phyloP scores from a whole-genome alignment of 805 yeast species.

The Alloascoidea africana region DNA sequence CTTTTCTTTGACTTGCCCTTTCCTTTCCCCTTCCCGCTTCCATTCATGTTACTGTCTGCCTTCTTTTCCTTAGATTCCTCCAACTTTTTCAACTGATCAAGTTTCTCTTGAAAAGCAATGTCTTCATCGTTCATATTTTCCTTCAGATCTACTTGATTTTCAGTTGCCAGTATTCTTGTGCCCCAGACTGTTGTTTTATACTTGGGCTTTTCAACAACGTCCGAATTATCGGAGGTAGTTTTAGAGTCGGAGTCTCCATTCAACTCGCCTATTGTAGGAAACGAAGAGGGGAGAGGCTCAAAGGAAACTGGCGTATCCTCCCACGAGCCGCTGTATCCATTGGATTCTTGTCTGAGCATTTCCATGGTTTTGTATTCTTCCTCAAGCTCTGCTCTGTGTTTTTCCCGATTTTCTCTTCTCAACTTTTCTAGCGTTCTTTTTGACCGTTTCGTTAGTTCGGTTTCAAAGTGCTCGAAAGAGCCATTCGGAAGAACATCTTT shows the following conservation, averaged over 20 bases:
- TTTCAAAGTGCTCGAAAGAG: constrained; percentile 29
- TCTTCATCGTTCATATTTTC: constrained; percentile 30
- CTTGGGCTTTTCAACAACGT: constrained; percentile 14
- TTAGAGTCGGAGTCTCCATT: constrained; percentile 4
- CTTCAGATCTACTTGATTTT: constrained; percentile 17
- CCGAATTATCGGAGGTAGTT: constrained; percentile 6
- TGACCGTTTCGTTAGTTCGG: constrained; percentile 39
- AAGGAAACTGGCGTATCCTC: constrained; percentile 10
- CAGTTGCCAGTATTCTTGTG: constrained; percentile 34
- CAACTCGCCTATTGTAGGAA: constrained; percentile 5
- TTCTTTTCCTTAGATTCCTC: constrained; percentile 9
- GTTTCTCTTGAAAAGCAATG: constrained; percentile 25
- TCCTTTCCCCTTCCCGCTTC: constrained; percentile 15
- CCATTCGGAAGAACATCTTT: constrained; percentile 25
- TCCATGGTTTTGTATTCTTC: constrained; percentile 42
- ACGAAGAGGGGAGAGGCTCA: constrained; percentile 10
- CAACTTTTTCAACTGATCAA: constrained; percentile 31
- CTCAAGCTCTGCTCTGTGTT: constrained; percentile 36
- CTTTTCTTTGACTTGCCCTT: constrained; percentile 32
- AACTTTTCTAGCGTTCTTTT: constrained; percentile 33
- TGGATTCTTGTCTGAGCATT: not conserved
- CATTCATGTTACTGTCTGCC: not conserved
- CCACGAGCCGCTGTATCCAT: not conserved
- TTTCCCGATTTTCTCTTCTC: constrained; percentile 45
- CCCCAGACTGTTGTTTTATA: constrained; percentile 64